Base-by-base conservation (phyloP, 2,329 filamentous ascomycete genomes). In the Coniochaeta hoffmannii region DNA sequence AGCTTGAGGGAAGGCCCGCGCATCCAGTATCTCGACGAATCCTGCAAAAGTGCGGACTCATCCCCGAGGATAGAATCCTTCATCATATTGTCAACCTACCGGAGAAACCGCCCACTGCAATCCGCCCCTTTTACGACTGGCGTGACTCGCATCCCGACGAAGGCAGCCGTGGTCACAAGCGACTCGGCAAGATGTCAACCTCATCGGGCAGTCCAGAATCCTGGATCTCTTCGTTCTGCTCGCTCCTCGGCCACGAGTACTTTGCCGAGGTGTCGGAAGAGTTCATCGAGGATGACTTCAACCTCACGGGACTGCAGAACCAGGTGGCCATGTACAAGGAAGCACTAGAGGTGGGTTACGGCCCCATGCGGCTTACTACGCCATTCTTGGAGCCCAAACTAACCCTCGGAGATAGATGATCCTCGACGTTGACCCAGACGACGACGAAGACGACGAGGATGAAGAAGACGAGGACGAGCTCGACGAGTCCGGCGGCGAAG, bases 231-330 rank as follows among this genome's bases (percentile, higher is more conserved):
- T 95, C 92, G 57, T 99, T 97, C 72, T 99, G 94, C 78, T 91
- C 90, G 36, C 79, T 97, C 49, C 82, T 97, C 58, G 94, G 94
- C 59, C 94, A 99, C 71, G 94, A 99, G 73, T 99, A 97, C 76
- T 99, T 99, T 72, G 94, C 94, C 60, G 94, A 99, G 76, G 93
- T 99, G 53, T 94, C 90, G 49, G 94, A 99, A 74, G 94, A 99
- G 68, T 99, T 99, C 66, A 97, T 99, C 68, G 94, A 99, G 72
- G 94, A 99, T 84, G 94, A 99, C 73, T 99, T 99, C 80, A 99
- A 99, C 73, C 79, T 99, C 61, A 99, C 94, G 1, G 94, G 94
- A 52, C 79, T 99, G 66, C 91, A 96, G 73, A 89, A 87, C 58
- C 93, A 97, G 74, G 94, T 99, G 53, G 88, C 90, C 61, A 96